Conservation (phyloP, 139 green algal genomes). For the Closterium sp. region DNA sequence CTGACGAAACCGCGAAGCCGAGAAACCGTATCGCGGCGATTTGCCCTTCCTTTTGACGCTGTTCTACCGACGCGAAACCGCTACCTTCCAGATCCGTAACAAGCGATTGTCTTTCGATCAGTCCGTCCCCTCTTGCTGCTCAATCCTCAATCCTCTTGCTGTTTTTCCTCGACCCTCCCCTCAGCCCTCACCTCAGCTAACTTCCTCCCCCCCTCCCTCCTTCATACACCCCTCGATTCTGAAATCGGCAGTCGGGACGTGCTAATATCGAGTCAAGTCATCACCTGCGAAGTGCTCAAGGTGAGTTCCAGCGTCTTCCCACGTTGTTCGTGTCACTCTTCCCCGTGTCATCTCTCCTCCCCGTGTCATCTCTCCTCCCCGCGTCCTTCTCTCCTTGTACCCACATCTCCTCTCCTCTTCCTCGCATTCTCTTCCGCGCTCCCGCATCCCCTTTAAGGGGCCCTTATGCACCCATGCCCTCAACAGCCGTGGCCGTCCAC, state of each 20-base stretch:
- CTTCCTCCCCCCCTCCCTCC: too few species aligned
- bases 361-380: too few species aligned
- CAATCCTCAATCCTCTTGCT: not conserved
- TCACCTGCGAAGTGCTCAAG: constrained; percentile 39
- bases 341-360: not conserved
- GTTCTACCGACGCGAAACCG: too few species aligned
- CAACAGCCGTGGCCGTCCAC: not conserved
- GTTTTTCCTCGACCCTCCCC: not conserved
- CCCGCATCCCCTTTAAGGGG: too few species aligned
- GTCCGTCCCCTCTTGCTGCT: not conserved
- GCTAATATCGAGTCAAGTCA: constrained; percentile 31
- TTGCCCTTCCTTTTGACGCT: too few species aligned
- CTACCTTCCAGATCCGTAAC: too few species aligned
- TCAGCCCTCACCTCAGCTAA: not conserved
- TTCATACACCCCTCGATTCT: too few species aligned
- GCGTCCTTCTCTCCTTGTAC: too few species aligned
- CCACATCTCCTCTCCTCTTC: not conserved
- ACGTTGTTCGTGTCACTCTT: not conserved
- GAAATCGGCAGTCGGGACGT: constrained; percentile 7
- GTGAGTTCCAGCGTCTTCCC: not conserved
- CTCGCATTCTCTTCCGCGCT: not conserved
- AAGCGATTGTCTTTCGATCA: not conserved
- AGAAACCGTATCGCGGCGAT: too few species aligned
- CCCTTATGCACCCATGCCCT: too few species aligned
- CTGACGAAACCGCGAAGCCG: too few species aligned